A percentile compares a stretch with the other conserved stretches of the same genome.
These are phyloP conservation scores for Penicillium turbatum DNA, from an alignment of 495 filamentous ascomycete genomes.

Conservation along the genomic window DNA sequence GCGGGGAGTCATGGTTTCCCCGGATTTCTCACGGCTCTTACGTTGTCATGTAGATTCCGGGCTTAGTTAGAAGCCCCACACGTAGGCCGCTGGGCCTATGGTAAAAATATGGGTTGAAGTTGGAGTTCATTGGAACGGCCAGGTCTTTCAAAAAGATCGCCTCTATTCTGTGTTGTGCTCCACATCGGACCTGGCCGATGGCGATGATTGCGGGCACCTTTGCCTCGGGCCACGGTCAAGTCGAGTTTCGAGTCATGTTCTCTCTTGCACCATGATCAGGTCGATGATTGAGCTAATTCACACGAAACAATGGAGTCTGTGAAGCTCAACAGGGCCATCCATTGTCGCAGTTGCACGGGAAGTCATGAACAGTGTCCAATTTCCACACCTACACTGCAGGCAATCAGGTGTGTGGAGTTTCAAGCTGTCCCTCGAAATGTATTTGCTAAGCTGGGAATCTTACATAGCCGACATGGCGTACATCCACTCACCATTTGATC, in stretches of 20 bases:
- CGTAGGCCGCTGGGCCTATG: neutral
- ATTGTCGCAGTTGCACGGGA: neutral
- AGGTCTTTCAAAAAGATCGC: neutral
- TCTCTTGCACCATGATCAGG: neutral
- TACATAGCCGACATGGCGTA: too few relatives aligned
- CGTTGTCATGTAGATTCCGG: neutral
- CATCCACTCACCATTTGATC: too few relatives aligned
- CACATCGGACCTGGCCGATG: constrained; percentile 18
- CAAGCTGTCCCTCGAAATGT: too few relatives aligned
- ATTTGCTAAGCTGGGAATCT: too few relatives aligned
- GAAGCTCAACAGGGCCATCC: neutral
- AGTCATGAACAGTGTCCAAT: neutral
- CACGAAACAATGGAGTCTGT: neutral
- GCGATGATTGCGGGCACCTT: neutral
- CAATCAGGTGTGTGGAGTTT: too few relatives aligned
- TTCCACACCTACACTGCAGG: too few relatives aligned
- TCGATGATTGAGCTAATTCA: neutral
- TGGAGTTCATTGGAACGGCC: neutral
- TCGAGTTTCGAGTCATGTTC: constrained; percentile 6
- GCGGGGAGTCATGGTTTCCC: constrained; percentile 31
- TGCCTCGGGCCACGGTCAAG: constrained; percentile 8
- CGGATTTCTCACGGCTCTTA: constrained; percentile 53
- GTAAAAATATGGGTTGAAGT: neutral
- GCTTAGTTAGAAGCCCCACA: constrained; percentile 27
- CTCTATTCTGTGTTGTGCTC: neutral